Conservation (phyloP, 352 stramenopile species). For the Phytophthora parvispora region DNA sequence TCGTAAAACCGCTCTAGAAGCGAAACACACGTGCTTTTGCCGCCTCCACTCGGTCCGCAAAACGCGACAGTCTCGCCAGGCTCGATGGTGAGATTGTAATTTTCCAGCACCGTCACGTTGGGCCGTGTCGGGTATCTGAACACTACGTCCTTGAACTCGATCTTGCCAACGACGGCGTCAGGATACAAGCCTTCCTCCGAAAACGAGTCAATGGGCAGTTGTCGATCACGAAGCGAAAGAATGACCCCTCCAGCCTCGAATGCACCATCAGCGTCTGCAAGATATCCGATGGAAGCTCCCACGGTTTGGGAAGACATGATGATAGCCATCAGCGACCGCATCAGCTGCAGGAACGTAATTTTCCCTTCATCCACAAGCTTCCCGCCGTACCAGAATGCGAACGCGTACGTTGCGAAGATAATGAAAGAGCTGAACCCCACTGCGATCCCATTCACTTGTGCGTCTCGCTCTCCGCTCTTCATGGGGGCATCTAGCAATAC, state of each 20-base stretch:
- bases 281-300: constrained; percentile 28
- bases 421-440: constrained; percentile 79
- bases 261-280: constrained; percentile 73
- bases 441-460: constrained; percentile 44
- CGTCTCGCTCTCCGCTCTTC: constrained; percentile 31
- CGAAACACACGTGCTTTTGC: constrained; percentile 52
- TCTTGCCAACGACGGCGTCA: too few relatives aligned
- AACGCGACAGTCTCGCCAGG: constrained; percentile 67
- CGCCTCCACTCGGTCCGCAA: constrained; percentile 49
- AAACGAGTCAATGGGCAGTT: background rate
- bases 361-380: constrained; percentile 44
- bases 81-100: constrained; percentile 84
- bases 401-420: constrained; percentile 52
- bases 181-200: background rate
- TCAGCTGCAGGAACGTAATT: constrained; percentile 55
- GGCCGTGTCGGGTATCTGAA: constrained; percentile 82
- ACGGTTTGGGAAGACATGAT: constrained; percentile 54
- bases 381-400: constrained; percentile 72
- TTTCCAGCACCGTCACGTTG: constrained; percentile 70
- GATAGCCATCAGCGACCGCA: constrained; percentile 57
- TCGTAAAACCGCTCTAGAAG: constrained; percentile 82
- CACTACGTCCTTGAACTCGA: constrained; percentile 71
- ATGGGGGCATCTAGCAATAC: constrained; percentile 36
- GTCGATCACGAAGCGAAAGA: constrained; percentile 37
- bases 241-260: constrained; percentile 51